Percentiles rank a stretch among this genome's conserved stretches.
Conservation (phyloP, 257 asterid genomes). For the Galeopsis tetrahit region DNA sequence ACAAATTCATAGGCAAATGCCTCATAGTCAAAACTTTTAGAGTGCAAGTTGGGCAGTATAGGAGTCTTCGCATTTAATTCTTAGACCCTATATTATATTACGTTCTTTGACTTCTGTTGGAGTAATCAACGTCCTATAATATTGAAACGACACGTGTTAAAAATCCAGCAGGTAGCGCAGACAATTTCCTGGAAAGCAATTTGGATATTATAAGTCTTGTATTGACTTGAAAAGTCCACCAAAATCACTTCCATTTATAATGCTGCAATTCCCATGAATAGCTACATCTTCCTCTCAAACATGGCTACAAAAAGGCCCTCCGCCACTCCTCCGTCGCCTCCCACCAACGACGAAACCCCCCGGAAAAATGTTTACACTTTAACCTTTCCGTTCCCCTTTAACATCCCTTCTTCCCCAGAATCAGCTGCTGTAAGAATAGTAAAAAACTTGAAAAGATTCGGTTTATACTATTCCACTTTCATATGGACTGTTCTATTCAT, state of each 20-base stretch:
- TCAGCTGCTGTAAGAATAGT: conserved; percentile 58
- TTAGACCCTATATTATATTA: neutral
- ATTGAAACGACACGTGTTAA: no score
- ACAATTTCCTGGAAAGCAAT: neutral
- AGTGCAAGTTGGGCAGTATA: neutral
- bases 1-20: no score
- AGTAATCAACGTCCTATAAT: no score
- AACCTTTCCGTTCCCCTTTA: conserved; percentile 51
- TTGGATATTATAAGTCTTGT: conserved; percentile 13
- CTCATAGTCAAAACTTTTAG: neutral
- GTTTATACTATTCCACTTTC: conserved; percentile 51
- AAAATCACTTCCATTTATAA: neutral
- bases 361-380: conserved; percentile 34
- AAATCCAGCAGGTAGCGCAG: no score
- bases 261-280: neutral
- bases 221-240: conserved; percentile 36
- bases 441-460: conserved; percentile 45
- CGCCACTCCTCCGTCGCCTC: conserved; percentile 32
- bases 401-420: conserved; percentile 64
- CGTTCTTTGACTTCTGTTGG: neutral
- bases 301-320: conserved; percentile 62
- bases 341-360: conserved; percentile 15
- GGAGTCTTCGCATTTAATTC: neutral
- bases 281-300: neutral
- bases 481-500: conserved; percentile 68